phyloP scores from a whole-genome alignment of 441 rosid genomes.

The Monsonia emarginata region DNA sequence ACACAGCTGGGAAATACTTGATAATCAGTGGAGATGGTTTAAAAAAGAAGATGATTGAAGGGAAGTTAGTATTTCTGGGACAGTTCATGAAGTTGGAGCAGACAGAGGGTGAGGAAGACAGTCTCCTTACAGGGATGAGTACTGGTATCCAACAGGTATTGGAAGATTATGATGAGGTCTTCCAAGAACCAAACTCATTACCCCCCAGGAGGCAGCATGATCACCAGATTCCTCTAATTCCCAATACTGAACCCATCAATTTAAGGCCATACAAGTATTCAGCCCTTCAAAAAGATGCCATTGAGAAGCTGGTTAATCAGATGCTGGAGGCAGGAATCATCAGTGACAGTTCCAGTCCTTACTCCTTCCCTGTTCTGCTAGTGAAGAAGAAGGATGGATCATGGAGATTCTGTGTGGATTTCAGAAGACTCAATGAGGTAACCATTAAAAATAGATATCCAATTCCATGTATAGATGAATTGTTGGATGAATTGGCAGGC shows the following conservation, averaged over 20 bases:
- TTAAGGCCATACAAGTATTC: not conserved
- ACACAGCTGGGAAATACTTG: too few species aligned
- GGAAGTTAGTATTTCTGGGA: not conserved
- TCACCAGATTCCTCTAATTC: not conserved
- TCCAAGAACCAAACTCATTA: not conserved
- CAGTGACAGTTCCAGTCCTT: conserved; percentile 4
- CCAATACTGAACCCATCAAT: not conserved
- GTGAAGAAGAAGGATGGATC: conserved; percentile 18
- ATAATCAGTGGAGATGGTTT: too few species aligned
- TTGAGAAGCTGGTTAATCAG: not conserved
- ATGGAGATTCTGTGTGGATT: conserved; percentile 1
- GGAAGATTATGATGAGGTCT: not conserved
- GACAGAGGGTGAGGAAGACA: too few species aligned
- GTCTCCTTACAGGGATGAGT: too few species aligned
- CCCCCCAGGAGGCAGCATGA: not conserved
- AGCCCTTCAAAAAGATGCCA: not conserved
- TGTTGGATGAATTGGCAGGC: not conserved
- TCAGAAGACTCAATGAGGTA: not conserved
- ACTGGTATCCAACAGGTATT: too few species aligned
- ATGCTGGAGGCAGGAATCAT: conserved; percentile 1
- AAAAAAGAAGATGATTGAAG: too few species aligned
- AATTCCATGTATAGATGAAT: not conserved
- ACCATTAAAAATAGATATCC: conserved; percentile 9
- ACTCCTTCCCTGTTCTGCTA: conserved; percentile 1
- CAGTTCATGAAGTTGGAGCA: not conserved